Base-by-base conservation (phyloP, 2,329 filamentous ascomycete genomes). In the Calonectria fujianensis region DNA sequence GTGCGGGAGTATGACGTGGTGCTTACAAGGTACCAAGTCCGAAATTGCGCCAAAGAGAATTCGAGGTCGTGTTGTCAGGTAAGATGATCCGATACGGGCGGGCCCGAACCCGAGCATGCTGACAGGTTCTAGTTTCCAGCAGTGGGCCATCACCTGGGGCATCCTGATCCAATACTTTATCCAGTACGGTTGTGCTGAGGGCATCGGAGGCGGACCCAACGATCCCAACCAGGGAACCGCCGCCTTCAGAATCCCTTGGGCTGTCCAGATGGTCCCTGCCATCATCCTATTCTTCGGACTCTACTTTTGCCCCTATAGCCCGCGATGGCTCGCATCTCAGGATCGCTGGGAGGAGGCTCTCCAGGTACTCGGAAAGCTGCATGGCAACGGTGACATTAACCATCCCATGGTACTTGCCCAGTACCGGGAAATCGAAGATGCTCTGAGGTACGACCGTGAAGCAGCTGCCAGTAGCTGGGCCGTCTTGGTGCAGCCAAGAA, bases 101-200 rank as follows among this genome's bases (percentile, higher is more conserved):
- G 32, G 14, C 11, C n/a, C 18, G 20, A 31, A 9, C 1, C n/a
- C 1, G 20, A 41, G 3, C 67, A 3, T 64, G 14, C 75, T 66
- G 63, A 77, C 18, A 69, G 31, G 4, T 69, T 67, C 35, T 35
- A 82, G 82, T 2, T 84, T 93, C 4, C 92, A 94, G 79, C 93
- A 94, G 82, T 93, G 92, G 91, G 92, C 91, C 35, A 94, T 94
- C 54, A 94, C 92, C 2, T 93, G 92, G 91, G 93, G 92, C 63
- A 93, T 94, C 69, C 80, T 93, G 20, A 92, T 93, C 63, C 91
- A 92, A 77, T 93, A 90, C 83, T 93, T 93, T 82, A 91, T 94
- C 77, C 91, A 93, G 77, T 94, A 94, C 78, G 91, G 91, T 31
- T 88, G 88, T 16, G 90, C 90, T 2, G 89, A 89, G 77, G 86